phyloP scores from a whole-genome alignment of 148 eudicot species.

The Persicaria tinctoria region DNA sequence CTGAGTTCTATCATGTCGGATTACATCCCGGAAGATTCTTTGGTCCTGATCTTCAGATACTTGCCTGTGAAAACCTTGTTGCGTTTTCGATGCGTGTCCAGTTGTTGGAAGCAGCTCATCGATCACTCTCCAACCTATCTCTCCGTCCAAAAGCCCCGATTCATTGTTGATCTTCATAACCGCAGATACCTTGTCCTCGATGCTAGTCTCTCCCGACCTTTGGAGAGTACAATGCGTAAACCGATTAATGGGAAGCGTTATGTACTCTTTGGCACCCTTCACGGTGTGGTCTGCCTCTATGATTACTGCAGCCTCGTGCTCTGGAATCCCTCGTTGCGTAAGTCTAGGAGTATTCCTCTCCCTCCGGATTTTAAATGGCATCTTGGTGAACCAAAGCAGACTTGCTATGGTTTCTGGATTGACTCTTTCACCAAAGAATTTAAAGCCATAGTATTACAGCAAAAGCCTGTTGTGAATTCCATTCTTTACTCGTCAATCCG shows the following conservation, averaged over 20 bases:
- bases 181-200: neutral
- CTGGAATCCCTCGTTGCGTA: neutral
- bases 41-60: neutral
- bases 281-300: neutral
- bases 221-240: neutral
- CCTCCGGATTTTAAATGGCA: no score
- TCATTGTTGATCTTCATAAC: neutral
- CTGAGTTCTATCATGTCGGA: neutral
- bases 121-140: neutral
- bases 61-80: conserved; percentile 1
- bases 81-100: neutral
- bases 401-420: no score
- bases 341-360: neutral
- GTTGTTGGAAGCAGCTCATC: neutral
- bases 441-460: neutral
- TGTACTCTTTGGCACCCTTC: neutral
- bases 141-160: neutral
- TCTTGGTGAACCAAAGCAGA: no score
- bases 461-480: neutral
- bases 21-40: neutral
- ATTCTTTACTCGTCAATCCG: neutral
- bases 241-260: neutral
- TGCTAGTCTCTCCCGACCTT: neutral
- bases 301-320: neutral
- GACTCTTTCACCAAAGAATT: no score